phyloP scores from a whole-genome alignment of 176 grass and related monocot genomes.

The Bothriochloa decipiens region DNA sequence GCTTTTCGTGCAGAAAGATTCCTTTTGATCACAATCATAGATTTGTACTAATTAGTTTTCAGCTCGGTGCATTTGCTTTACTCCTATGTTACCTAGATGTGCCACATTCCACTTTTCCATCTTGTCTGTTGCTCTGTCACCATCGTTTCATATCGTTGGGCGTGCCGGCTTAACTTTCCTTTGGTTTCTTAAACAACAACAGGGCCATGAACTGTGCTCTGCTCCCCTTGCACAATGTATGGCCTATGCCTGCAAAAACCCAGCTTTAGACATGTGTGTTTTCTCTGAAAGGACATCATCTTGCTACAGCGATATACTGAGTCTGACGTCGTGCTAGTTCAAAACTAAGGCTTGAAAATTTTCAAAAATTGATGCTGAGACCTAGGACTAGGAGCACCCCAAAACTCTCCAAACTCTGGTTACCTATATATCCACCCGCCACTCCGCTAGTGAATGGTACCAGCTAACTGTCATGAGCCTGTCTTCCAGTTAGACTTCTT shows the following conservation, averaged over 20 bases:
- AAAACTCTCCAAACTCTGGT: background rate
- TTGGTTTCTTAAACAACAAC: constrained; percentile 37
- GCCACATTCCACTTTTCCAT: constrained; percentile 43
- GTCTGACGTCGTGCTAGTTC: constrained; percentile 33
- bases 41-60: constrained; percentile 36
- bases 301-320: constrained; percentile 40
- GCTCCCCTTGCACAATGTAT: constrained; percentile 15
- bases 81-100: too few relatives aligned
- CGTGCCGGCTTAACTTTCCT: constrained; percentile 41
- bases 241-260: constrained; percentile 47
- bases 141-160: constrained; percentile 44
- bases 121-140: constrained; percentile 43
- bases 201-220: constrained; percentile 46
- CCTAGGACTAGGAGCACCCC: background rate
- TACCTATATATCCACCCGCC: background rate
- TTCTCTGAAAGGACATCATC: constrained; percentile 49
- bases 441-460: background rate
- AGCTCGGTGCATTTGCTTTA: constrained; percentile 28
- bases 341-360: constrained; percentile 30
- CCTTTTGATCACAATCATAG: constrained; percentile 57
- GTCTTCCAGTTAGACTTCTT: constrained; percentile 35
- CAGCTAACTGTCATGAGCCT: constrained; percentile 18
- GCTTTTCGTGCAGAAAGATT: constrained; percentile 48
- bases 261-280: constrained; percentile 47
- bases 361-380: background rate